A percentile compares a stretch with the other conserved stretches of the same genome.
These are phyloP conservation scores for Exophiala mesophila DNA, from an alignment of 2,329 filamentous ascomycete genomes.

Conservation along the genomic window DNA sequence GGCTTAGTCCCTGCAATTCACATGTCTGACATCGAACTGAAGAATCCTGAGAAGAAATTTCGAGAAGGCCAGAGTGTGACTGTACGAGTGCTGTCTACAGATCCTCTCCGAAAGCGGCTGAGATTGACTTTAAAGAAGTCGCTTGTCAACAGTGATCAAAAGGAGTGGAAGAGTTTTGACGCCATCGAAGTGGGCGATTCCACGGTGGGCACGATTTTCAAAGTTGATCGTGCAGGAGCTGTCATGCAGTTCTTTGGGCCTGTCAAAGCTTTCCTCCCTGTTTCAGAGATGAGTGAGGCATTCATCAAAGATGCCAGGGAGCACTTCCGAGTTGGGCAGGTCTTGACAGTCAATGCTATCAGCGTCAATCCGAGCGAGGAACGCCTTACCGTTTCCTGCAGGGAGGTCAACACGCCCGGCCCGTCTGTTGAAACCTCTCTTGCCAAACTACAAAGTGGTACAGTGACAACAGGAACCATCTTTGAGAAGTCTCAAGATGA, in stretches of 20 bases:
- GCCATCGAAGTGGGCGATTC: conserved; percentile 69
- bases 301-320: conserved; percentile 84
- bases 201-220: conserved; percentile 80
- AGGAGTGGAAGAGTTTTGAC: conserved; percentile 73
- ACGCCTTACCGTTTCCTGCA: conserved; percentile 85
- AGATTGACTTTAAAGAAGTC: conserved; percentile 92
- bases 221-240: conserved; percentile 71
- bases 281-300: conserved; percentile 96
- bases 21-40: conserved; percentile 77
- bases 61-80: conserved; percentile 79
- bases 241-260: conserved; percentile 87
- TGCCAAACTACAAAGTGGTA: conserved; percentile 58
- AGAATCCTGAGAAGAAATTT: conserved; percentile 96
- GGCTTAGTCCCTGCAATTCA: conserved; percentile 88
- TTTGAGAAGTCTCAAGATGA: conserved; percentile 76
- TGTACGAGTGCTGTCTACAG: conserved; percentile 75
- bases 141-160: conserved; percentile 79
- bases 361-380: conserved; percentile 67
- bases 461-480: conserved; percentile 71
- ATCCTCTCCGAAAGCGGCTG: conserved; percentile 70
- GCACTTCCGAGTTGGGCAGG: conserved; percentile 86
- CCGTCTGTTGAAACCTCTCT: conserved; percentile 14
- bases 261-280: conserved; percentile 80
- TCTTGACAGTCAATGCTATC: conserved; percentile 83
- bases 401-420: conserved; percentile 59